Percentiles rank a stretch among this genome's conserved stretches.
Conservation (phyloP, 139 green algal genomes). For the Volvox reticuliferus region DNA sequence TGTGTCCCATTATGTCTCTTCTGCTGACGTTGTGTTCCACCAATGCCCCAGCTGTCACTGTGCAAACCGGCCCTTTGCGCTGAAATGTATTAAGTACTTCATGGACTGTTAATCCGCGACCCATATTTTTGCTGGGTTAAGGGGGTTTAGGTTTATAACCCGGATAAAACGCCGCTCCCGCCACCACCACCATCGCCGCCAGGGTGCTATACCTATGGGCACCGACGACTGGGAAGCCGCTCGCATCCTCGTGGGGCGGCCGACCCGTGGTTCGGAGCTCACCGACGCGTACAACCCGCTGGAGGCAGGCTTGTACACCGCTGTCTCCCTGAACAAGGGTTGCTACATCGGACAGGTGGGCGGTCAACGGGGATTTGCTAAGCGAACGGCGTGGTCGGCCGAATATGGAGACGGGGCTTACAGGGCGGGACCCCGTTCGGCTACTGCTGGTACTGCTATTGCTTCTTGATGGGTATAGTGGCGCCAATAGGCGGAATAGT, state of each 20-base stretch:
- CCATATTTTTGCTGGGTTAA: no score
- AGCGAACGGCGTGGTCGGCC: not conserved
- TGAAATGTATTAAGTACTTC: no score
- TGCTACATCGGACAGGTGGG: conserved; percentile 63
- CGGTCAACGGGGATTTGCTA: not conserved
- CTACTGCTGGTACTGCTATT: conserved; percentile 57
- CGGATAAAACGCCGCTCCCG: not conserved
- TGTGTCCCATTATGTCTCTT: no score
- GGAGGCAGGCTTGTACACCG: conserved; percentile 82
- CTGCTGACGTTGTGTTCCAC: no score
- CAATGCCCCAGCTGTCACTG: no score
- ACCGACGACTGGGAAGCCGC: conserved; percentile 78
- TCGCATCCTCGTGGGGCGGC: conserved; percentile 75
- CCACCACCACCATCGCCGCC: not conserved
- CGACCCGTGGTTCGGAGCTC: conserved; percentile 73
- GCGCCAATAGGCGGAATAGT: no score
- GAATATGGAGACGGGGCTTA: not conserved
- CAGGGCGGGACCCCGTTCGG: no score
- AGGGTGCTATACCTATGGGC: conserved; percentile 83
- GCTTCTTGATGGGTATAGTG: not conserved
- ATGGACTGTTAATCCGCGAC: no score
- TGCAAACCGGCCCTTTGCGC: no score
- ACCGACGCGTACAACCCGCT: conserved; percentile 77
- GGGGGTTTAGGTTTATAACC: no score
- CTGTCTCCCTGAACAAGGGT: conserved; percentile 80